Conservation (phyloP, 805 yeast species). For the Suhomyces prunicola region DNA sequence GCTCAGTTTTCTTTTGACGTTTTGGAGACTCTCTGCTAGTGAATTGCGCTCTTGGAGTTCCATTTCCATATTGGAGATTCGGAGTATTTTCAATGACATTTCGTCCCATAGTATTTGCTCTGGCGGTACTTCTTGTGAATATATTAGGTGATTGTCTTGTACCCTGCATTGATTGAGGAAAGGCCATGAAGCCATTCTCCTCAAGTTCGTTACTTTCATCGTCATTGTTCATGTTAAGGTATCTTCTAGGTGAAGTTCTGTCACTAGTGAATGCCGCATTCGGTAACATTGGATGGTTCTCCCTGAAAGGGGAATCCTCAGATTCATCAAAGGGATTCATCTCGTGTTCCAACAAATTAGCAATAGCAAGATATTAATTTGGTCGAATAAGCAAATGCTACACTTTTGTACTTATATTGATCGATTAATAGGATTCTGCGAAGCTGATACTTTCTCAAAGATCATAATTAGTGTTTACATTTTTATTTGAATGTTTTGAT, state of each 20-base stretch:
- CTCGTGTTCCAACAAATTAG: neutral
- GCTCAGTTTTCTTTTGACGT: constrained; percentile 48
- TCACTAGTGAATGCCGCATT: constrained; percentile 39
- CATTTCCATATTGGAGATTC: constrained; percentile 16
- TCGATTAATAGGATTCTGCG: neutral
- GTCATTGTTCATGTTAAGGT: constrained; percentile 23
- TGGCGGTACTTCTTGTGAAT: constrained; percentile 36
- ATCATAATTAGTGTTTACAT: constrained; percentile 1
- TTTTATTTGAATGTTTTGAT: constrained; percentile 13
- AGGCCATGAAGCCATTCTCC: constrained; percentile 23
- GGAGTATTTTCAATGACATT: constrained; percentile 26
- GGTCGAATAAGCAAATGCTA: neutral
- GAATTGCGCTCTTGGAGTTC: constrained; percentile 60
- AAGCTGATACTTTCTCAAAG: neutral
- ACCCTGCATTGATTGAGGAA: constrained; percentile 27
- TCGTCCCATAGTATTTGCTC: constrained; percentile 15
- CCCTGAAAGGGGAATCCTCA: constrained; percentile 32
- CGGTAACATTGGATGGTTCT: constrained; percentile 33
- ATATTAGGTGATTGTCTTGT: constrained; percentile 43
- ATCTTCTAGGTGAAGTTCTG: constrained; percentile 36
- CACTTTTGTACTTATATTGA: neutral
- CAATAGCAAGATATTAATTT: neutral
- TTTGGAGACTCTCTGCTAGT: constrained; percentile 72
- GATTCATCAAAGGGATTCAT: constrained; percentile 29
- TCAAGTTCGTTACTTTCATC: constrained; percentile 18